Evolutionary conservation across 1,284 basidiomycete species (phyloP).

Genomic region (Rhodotorula mucilaginosa): DNA sequence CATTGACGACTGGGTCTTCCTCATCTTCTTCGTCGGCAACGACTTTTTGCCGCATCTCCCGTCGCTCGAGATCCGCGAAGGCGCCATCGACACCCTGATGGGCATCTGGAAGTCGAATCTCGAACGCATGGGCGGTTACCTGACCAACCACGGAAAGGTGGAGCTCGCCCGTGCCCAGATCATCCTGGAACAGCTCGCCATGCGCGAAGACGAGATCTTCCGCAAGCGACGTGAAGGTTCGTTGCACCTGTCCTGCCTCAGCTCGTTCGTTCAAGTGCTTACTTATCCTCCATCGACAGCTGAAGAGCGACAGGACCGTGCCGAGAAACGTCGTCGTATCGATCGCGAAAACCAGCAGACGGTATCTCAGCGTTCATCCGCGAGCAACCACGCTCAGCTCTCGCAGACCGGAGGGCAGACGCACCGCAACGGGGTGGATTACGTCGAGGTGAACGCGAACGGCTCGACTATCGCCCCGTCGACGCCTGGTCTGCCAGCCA

Average conservation of each 20-base stretch:
- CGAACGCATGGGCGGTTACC: conserved; percentile 91
- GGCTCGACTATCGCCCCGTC: conserved; percentile 13
- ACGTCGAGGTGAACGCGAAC: conserved; percentile 35
- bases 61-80: conserved; percentile 96
- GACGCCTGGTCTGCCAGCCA: conserved; percentile 12
- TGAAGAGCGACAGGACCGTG: conserved; percentile 89
- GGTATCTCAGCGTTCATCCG: not conserved
- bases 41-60: conserved; percentile 99
- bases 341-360: conserved; percentile 59
- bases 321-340: conserved; percentile 69
- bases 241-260: conserved; percentile 46
- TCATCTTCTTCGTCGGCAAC: conserved; percentile 99
- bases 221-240: conserved; percentile 82
- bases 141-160: conserved; percentile 90
- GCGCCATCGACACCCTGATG: conserved; percentile 93
- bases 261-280: no score
- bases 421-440: conserved; percentile 33
- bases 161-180: conserved; percentile 83
- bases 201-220: conserved; percentile 94
- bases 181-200: conserved; percentile 90
- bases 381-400: conserved; percentile 22
- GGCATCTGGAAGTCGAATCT: conserved; percentile 93
- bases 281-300: conserved; percentile 53
- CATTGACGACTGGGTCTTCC: conserved; percentile 98
- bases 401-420: conserved; percentile 12